Conservation (phyloP, 2,329 filamentous ascomycete genomes). For the Scedosporium boydii region DNA sequence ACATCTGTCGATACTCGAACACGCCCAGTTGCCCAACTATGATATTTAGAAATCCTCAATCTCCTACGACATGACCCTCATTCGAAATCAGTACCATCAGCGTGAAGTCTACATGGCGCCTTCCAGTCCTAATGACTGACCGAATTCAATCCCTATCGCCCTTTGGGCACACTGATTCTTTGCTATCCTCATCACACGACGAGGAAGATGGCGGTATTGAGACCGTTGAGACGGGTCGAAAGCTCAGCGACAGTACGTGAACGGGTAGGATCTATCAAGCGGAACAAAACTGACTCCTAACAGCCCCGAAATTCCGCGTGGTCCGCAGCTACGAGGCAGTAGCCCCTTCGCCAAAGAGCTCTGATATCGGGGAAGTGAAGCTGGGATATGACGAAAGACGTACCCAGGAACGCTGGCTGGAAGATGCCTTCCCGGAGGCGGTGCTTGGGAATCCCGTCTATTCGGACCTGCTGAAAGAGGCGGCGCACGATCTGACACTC, state of each 20-base stretch:
- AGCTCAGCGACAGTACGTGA: background rate
- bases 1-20: background rate
- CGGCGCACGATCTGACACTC: slow-evolving; percentile 10
- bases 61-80: background rate
- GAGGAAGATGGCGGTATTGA: background rate
- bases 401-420: slow-evolving; percentile 38
- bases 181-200: background rate
- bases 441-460: slow-evolving; percentile 26
- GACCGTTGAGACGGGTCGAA: background rate
- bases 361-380: background rate
- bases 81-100: background rate
- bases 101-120: background rate
- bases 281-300: background rate
- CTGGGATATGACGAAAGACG: slow-evolving; percentile 16
- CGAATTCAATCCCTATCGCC: background rate
- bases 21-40: background rate
- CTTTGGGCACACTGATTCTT: background rate
- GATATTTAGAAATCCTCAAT: background rate
- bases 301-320: slow-evolving; percentile 3
- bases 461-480: slow-evolving; percentile 24
- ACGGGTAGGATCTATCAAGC: background rate
- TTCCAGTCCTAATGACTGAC: slow-evolving; percentile 1
- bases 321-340: slow-evolving; percentile 2
- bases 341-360: background rate
- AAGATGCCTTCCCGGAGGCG: slow-evolving; percentile 40